Conservation (phyloP, 2,329 filamentous ascomycete species). For the Canariomyces notabilis region DNA sequence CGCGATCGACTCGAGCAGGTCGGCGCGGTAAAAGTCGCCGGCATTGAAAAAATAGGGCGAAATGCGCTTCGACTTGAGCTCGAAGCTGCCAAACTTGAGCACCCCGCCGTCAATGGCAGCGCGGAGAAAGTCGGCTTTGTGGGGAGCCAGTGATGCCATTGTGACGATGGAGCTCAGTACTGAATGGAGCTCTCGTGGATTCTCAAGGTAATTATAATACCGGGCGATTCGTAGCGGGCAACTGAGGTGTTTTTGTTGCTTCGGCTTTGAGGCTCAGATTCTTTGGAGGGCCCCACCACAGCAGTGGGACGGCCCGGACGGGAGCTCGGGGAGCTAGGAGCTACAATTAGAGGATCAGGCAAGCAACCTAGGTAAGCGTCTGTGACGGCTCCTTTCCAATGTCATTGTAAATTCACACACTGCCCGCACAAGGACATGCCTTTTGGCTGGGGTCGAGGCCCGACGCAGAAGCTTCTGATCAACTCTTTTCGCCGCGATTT, state of each 20-base stretch:
- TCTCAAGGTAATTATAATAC: no score
- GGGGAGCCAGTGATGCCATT: slow-evolving; percentile 49
- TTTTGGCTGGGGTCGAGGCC: no score
- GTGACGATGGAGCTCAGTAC: background rate
- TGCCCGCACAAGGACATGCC: no score
- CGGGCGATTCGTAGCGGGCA: background rate
- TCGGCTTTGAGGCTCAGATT: background rate
- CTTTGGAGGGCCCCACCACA: no score
- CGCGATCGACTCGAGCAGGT: slow-evolving; percentile 71
- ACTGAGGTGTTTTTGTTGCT: background rate
- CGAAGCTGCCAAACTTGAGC: slow-evolving; percentile 77
- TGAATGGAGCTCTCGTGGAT: background rate
- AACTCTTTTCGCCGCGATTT: background rate
- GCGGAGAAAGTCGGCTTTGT: slow-evolving; percentile 69
- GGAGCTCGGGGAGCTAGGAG: no score
- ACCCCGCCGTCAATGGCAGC: slow-evolving; percentile 63
- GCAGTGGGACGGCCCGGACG: no score
- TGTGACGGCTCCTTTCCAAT: no score
- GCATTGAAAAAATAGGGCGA: slow-evolving; percentile 99
- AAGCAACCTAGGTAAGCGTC: no score
- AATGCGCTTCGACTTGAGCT: slow-evolving; percentile 83
- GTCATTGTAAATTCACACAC: no score
- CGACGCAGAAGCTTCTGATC: no score
- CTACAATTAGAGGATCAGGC: no score
- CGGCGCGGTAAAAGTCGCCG: slow-evolving; percentile 78